A percentile compares a stretch with the other conserved stretches of the same genome.
Evolutionary conservation across 2,329 filamentous ascomycete genomes (phyloP).

Genomic region (Cryphonectria carpinicola): DNA sequence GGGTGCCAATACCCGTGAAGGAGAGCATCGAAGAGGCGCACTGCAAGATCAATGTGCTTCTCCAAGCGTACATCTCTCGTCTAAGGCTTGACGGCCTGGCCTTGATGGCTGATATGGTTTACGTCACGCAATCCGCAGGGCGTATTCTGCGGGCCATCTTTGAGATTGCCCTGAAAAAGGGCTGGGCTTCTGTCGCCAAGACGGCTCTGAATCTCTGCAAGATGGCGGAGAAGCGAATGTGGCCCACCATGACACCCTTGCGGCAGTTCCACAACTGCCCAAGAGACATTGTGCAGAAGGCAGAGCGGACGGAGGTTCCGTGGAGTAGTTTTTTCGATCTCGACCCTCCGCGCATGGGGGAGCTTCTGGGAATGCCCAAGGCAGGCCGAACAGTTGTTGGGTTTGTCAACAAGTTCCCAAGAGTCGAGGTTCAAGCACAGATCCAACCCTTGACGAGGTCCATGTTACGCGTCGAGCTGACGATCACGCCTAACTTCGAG

Average conservation of each 20-base stretch:
- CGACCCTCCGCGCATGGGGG: conserved; percentile 94
- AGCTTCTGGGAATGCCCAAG: conserved; percentile 87
- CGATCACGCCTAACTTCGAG: conserved; percentile 90
- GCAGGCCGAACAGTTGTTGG: conserved; percentile 84
- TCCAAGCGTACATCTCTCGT: conserved; percentile 95
- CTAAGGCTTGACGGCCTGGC: conserved; percentile 92
- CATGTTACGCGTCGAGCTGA: conserved; percentile 86
- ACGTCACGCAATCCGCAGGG: conserved; percentile 96
- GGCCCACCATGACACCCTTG: conserved; percentile 96
- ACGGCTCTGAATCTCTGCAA: conserved; percentile 94
- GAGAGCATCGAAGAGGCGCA: conserved; percentile 96
- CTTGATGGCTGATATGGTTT: conserved; percentile 97
- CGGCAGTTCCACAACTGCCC: conserved; percentile 86
- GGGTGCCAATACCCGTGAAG: conserved; percentile 95
- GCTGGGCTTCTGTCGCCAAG: conserved; percentile 92
- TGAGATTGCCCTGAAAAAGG: conserved; percentile 96
- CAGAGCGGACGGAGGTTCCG: conserved; percentile 90
- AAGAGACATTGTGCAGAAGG: conserved; percentile 85
- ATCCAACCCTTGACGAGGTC: conserved; percentile 94
- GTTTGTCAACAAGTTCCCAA: conserved; percentile 88
- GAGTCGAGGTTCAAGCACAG: conserved; percentile 89
- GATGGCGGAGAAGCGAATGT: conserved; percentile 99
- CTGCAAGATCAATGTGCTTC: conserved; percentile 95
- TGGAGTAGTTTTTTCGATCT: conserved; percentile 96
- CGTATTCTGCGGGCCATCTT: conserved; percentile 95